These are phyloP conservation scores for Solanum peruvianum DNA, from an alignment of 257 asterid species.

Conservation along the genomic window DNA sequence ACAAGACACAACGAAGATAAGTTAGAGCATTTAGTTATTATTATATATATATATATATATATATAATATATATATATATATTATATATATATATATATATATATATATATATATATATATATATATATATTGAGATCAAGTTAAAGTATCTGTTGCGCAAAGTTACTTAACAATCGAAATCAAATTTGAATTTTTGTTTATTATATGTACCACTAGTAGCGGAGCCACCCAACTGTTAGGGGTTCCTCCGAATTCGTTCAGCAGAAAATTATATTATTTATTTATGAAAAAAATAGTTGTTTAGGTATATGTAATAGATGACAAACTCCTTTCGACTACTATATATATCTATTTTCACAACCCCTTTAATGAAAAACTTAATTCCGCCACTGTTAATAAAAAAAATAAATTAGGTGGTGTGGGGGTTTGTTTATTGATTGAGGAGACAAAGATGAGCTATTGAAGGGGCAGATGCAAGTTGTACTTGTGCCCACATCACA, in stretches of 20 bases:
- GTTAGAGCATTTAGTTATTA: background rate
- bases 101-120: background rate
- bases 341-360: too few relatives aligned
- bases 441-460: background rate
- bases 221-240: too few relatives aligned
- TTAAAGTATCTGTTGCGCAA: background rate
- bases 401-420: background rate
- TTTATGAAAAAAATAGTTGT: too few relatives aligned
- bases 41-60: too few relatives aligned
- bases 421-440: background rate
- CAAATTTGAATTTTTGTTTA: background rate
- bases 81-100: too few relatives aligned
- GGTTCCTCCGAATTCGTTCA: too few relatives aligned
- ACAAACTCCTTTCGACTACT: too few relatives aligned
- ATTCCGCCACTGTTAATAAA: background rate
- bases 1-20: background rate
- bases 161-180: too few relatives aligned
- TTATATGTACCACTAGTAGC: background rate
- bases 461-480: constrained; percentile 1
- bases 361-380: too few relatives aligned
- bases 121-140: background rate
- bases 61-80: too few relatives aligned
- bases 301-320: too few relatives aligned
- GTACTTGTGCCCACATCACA: constrained; percentile 12
- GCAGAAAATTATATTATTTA: too few relatives aligned